Evolutionary conservation across 2,329 filamentous ascomycete species (phyloP).

Genomic region (Fusarium brachygibbosum): DNA sequence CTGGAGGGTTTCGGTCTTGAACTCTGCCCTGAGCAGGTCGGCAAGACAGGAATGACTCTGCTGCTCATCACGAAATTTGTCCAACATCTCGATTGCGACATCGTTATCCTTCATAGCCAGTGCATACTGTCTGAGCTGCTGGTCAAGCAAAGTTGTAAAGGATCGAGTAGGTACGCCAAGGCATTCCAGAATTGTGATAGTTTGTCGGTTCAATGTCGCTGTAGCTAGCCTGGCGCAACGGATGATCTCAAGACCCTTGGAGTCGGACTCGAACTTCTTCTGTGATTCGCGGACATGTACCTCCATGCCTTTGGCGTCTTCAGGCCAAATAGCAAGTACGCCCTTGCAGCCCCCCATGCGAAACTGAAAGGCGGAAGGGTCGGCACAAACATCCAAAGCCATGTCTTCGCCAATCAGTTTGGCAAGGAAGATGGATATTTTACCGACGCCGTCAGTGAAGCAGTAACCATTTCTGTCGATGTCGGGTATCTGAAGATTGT

Average conservation of each 20-base stretch:
- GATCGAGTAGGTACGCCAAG: constrained; percentile 77
- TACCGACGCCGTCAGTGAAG: constrained; percentile 95
- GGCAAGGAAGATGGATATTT: constrained; percentile 85
- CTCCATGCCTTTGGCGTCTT: constrained; percentile 73
- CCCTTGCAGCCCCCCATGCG: constrained; percentile 94
- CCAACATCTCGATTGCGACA: constrained; percentile 76
- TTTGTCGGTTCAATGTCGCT: constrained; percentile 89
- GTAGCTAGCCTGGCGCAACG: constrained; percentile 80
- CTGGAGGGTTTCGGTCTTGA: constrained; percentile 70
- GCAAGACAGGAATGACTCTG: constrained; percentile 81
- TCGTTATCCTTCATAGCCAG: constrained; percentile 75
- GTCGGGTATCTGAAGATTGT: constrained; percentile 74
- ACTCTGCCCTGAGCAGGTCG: constrained; percentile 82
- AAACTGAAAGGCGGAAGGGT: constrained; percentile 91
- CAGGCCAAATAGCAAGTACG: constrained; percentile 81
- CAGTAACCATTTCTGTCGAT: constrained; percentile 75
- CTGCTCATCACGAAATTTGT: constrained; percentile 86
- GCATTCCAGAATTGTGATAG: constrained; percentile 85
- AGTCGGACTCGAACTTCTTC: constrained; percentile 82
- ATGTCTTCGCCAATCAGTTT: constrained; percentile 80
- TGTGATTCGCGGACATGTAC: constrained; percentile 88
- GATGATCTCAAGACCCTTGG: constrained; percentile 86
- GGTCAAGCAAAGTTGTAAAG: constrained; percentile 76
- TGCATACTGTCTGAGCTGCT: constrained; percentile 77
- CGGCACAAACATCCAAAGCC: constrained; percentile 66